Base-by-base conservation (phyloP, 768 basidiomycete genomes). In the Suillus decipiens region DNA sequence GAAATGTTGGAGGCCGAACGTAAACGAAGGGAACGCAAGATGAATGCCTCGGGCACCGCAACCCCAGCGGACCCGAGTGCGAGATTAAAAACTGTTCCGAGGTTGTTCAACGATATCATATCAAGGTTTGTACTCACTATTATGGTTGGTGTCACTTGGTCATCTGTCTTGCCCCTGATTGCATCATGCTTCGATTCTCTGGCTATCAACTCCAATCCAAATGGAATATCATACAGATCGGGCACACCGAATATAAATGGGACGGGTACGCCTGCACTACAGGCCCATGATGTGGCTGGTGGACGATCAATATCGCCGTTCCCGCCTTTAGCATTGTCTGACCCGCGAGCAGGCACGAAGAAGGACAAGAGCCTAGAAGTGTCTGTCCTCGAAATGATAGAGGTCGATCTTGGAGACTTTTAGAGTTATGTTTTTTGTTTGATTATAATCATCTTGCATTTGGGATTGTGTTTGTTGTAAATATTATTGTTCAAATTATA, bases 331-430 rank as follows among this genome's bases (percentile, higher is more conserved):
- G 54, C 66, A 7, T 60, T 69, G 6, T 59, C 69, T 37, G 68
- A 68, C 60, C 70, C 77, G 57, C 71, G 72, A 42, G 57, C 69
- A 31, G 41, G 69, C 3, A 69, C 76, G 41, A 71, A 72, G 60
- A 74, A 74, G 37, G 68, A 73, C 63, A 82, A 82, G 69, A 77
- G 78, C 22, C 79, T 89, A 59, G 86, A 88, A 70, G 78, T 83
- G 6, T 78, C 82, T 22, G 73, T 91, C 43, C 82, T 89, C 66
- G 86, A 89, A 55, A 81, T 81, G 34, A 81, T 92, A 67, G 90
- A 92, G 66, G 81, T 92, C 63, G 90, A 92, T 73, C 78, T 92
- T 51, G 90, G 90, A 58, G 90, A 92, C 75, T 92, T 92, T 74
- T 92, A 79, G 74, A 70, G 48, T 57, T 53, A 11, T 54, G 17